A percentile compares a stretch with the other conserved stretches of the same genome.
phyloP scores from a whole-genome alignment of 2,329 filamentous ascomycete species.

The Sporothrix inflata region DNA sequence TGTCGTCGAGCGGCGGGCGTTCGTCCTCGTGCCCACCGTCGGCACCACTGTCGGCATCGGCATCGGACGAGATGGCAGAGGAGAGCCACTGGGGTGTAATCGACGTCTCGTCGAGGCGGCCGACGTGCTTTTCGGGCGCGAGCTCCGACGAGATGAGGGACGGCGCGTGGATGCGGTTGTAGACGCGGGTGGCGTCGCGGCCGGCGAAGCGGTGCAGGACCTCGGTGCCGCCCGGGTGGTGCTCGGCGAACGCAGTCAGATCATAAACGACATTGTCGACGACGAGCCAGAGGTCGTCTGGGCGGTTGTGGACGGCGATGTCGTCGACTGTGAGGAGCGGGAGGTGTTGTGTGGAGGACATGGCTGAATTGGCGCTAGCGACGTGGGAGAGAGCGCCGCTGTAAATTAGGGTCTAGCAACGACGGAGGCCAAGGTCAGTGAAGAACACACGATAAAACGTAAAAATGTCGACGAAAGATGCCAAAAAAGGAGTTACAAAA shows the following conservation, averaged over 20 bases:
- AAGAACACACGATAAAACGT: neutral
- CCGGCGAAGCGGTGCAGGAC: conserved; percentile 56
- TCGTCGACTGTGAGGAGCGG: conserved; percentile 37
- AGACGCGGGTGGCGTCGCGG: conserved; percentile 57
- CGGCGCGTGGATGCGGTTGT: conserved; percentile 54
- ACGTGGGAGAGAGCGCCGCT: neutral
- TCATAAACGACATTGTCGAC: conserved; percentile 71
- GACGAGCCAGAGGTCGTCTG: conserved; percentile 66
- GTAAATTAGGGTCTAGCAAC: neutral
- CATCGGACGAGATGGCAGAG: conserved; percentile 30
- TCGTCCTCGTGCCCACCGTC: neutral
- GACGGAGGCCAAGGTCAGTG: neutral
- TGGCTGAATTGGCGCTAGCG: neutral
- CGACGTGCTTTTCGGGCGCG: conserved; percentile 51
- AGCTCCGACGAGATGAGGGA: conserved; percentile 47
- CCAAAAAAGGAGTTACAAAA: too few species aligned
- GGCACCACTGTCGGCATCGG: conserved; percentile 7
- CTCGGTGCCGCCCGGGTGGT: conserved; percentile 45
- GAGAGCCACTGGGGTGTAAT: conserved; percentile 37
- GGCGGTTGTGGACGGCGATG: conserved; percentile 52
- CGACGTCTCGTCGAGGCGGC: conserved; percentile 49
- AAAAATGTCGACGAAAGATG: neutral
- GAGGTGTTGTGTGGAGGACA: neutral
- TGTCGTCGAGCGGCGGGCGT: conserved; percentile 30
- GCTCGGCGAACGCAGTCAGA: conserved; percentile 63